Conservation (phyloP, 2,329 filamentous ascomycete species). For the Phialophora chinensis region DNA sequence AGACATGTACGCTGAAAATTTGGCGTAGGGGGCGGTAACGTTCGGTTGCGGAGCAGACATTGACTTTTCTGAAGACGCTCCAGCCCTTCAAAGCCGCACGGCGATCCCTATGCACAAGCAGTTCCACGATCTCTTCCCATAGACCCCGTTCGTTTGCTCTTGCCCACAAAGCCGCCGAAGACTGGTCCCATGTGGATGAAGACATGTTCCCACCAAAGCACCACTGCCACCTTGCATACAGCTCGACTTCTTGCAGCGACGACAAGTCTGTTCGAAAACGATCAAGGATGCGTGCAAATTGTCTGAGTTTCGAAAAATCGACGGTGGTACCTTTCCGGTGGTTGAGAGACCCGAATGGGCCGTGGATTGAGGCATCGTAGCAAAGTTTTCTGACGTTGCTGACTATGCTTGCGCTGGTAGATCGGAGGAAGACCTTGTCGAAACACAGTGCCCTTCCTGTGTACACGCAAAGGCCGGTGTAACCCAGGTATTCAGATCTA, state of each 20-base stretch:
- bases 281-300: conserved; percentile 1
- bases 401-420: neutral
- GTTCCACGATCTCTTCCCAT: neutral
- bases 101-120: neutral
- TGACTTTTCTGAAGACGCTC: neutral
- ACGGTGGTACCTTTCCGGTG: neutral
- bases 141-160: neutral
- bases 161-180: neutral
- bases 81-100: neutral
- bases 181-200: neutral
- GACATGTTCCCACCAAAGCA: neutral
- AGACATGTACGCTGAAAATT: conserved; percentile 2
- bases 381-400: neutral
- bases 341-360: neutral
- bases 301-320: neutral
- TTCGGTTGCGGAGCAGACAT: neutral
- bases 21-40: neutral
- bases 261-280: neutral
- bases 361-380: conserved; percentile 7
- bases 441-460: neutral
- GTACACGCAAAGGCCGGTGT: neutral
- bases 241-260: neutral
- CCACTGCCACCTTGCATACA: neutral
- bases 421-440: neutral
- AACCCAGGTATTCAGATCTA: neutral